Base-by-base conservation (phyloP, 106 monocot genomes). In the Platanthera guangdongensis region DNA sequence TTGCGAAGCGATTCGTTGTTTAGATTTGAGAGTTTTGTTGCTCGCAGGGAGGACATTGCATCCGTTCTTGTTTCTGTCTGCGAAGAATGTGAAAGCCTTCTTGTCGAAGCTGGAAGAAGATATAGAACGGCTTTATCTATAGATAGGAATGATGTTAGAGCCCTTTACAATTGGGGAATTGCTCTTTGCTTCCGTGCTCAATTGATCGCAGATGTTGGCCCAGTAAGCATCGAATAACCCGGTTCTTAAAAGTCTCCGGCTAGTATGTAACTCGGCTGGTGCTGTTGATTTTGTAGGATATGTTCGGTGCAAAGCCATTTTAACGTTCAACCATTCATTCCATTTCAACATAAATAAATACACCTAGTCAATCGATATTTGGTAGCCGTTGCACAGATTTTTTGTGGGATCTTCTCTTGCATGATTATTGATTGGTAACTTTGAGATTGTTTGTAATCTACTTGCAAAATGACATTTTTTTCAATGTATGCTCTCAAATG, bases 161-260 rank as follows among this genome's bases (percentile, higher is more conserved):
- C 93, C 59, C 89, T 96, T 52, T 96, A 96, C 79, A 96, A 96
- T 77, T 96, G 96, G 96, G 96, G 96, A 16, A 82, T 96, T 74
- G 93, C 93, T 63, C 87, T 96, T 14, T 91, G 87, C 77, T 91
- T 81, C 52, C 90, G 93, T 76, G 96, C 93, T 76, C 85, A 96
- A 55, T 85, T 96, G 75, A 87, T 96, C 82, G 90, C 89, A 50
- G 96, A 96, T 83, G 89, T 93, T 78, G 96, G 96, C 54, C 93
- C 93, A 51, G 96, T 95, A 95, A 87, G 90, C 15, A 63, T 54
- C 45, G 14, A 71, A 47, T 7, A 32, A 71, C 4, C 18, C 48
- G 19, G 22, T 67, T 67, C 30, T 5, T 30, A 67, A 25, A 67
- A 39, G 39, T 67, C 39, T 67, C 25, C 3, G 7, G 2, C n/a